Evolutionary conservation across 2,329 filamentous ascomycete genomes (phyloP).

Genomic region (Ophiocordyceps australis): DNA sequence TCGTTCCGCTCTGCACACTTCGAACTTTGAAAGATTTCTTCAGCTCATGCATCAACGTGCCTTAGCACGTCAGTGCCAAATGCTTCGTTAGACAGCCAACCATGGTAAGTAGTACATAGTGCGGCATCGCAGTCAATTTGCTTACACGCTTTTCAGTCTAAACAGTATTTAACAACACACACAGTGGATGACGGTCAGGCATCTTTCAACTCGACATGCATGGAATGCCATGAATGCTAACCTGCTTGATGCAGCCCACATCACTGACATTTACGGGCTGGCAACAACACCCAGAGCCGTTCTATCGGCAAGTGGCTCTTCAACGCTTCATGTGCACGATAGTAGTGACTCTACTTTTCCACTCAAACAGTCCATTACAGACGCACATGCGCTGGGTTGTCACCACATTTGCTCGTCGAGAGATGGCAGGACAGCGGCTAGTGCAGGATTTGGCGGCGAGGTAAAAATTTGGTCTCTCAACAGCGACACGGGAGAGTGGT

Average conservation of each 20-base stretch:
- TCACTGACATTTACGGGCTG: constrained; percentile 69
- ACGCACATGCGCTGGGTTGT: constrained; percentile 74
- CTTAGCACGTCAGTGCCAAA: no score
- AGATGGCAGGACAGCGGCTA: constrained; percentile 57
- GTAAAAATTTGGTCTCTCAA: constrained; percentile 62
- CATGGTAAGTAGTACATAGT: no score
- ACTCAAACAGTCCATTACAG: constrained; percentile 59
- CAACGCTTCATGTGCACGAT: constrained; percentile 63
- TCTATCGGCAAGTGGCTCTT: constrained; percentile 72
- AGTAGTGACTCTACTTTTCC: constrained; percentile 55
- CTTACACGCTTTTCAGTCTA: constrained; percentile 59
- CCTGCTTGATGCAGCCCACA: constrained; percentile 41
- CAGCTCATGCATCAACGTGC: no score
- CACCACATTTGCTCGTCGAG: constrained; percentile 66
- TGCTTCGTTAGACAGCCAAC: no score
- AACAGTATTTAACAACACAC: constrained; percentile 92
- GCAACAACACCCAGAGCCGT: constrained; percentile 57
- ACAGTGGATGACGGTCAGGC: constrained; percentile 67
- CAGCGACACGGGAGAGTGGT: constrained; percentile 37
- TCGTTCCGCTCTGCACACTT: no score
- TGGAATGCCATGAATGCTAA: no score
- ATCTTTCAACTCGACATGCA: neutral
- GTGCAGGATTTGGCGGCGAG: constrained; percentile 77
- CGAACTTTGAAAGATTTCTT: no score
- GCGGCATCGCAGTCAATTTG: no score